These are phyloP conservation scores for Capsella rubella DNA, from an alignment of 441 rosid species.

Conservation along the genomic window DNA sequence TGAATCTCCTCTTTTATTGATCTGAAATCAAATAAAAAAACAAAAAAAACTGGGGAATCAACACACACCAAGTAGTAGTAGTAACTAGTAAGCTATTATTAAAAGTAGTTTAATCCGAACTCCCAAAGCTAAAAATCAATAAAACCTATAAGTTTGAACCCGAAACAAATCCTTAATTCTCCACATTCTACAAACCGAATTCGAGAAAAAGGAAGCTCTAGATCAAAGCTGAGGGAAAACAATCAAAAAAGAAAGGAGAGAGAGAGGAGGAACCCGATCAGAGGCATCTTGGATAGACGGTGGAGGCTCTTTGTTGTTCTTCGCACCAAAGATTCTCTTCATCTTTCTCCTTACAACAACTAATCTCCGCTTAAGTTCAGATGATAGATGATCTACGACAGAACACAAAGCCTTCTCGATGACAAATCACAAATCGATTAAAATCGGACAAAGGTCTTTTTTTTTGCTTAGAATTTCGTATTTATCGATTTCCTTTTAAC, in stretches of 20 bases:
- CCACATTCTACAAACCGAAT: neutral
- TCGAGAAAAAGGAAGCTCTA: neutral
- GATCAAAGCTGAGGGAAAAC: neutral
- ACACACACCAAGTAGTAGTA: neutral
- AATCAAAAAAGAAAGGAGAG: neutral
- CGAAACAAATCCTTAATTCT: conserved; percentile 7
- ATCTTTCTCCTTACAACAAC: conserved; percentile 41
- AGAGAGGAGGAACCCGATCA: conserved; percentile 62
- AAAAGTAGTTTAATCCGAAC: neutral
- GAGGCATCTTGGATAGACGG: conserved; percentile 90
- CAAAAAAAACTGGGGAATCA: neutral
- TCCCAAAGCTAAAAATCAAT: neutral
- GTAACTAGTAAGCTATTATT: no score
- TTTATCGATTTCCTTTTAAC: neutral
- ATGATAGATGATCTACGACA: no score
- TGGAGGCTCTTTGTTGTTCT: conserved; percentile 97
- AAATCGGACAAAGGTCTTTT: neutral
- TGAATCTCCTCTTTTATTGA: conserved; percentile 84
- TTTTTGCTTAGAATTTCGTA: neutral
- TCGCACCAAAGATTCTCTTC: conserved; percentile 89
- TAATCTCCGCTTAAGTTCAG: neutral
- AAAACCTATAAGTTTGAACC: conserved; percentile 4
- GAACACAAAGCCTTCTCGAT: no score
- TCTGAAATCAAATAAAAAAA: conserved; percentile 46
- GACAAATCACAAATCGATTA: neutral